Evolutionary conservation across 1,139 yeast genomes (phyloP), one percentile per base, ranked within the genome.

Genomic region (Nadsonia commutata): DNA sequence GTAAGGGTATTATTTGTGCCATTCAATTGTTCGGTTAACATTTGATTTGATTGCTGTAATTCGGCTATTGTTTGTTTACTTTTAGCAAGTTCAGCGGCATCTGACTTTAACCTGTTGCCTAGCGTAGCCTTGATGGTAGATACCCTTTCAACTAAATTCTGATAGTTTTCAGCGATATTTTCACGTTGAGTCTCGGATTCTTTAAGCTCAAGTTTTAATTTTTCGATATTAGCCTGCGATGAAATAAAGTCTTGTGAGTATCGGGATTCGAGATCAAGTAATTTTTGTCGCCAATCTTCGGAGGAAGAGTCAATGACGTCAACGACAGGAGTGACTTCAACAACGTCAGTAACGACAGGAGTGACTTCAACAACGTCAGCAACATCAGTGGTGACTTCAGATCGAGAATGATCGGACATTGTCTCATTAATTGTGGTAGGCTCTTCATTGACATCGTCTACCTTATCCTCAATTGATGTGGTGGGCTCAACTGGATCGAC

Each of bases 111-210:
- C 37, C 86, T 66, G 51, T 85, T 94, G 8, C 69, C 68, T 51
- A 90, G 81, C 0, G 93, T 70, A 48, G 81, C 65, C 55, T 83
- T 85, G 83, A 90, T 85, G 2, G 83, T 76, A 1, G 94, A 75
- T 27, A 90, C 67, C 56, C 83, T 74, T 49, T 78, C 80, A 46
- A 86, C 64, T 18, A 90, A 65, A n/a, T 72, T 69, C 51, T 85
- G 84, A 57, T 88, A 85, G 8, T 72, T 70, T 52, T 82, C 81
- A 9, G 33, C 33, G 16, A 16, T 27, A 27, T 13, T 6, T 4
- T 13, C 33, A 9, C 33, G 33, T 27, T 27, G 33, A 13, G 9
- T 27, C 13, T 27, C 33, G 13, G 33, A 27, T 27, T 27, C 33
- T 27, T 4, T 16, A 13, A 27, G 13, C 33, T 27, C 33, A 9